Base-by-base conservation (phyloP, 2,329 filamentous ascomycete species). In the Claviceps sorghi region DNA sequence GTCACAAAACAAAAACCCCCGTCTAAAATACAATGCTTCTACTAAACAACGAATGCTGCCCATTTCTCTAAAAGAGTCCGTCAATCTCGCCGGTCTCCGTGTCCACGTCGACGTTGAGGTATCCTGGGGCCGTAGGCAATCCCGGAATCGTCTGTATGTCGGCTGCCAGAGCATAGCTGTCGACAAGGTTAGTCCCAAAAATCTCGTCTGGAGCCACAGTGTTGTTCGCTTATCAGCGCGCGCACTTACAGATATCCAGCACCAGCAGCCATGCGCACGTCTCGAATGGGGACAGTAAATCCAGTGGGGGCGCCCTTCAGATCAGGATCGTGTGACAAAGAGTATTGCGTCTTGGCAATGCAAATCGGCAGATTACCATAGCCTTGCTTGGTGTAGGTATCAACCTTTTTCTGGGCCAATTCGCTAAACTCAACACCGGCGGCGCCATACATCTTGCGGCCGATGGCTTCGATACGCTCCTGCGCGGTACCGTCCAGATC, bases 61-160 rank as follows among this genome's bases (percentile, higher is more conserved):
- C 40, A 21, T 45, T 21, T 46, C 17, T 50, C 58, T 88, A 98
- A 69, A 97, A 98, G 53, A 98, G 78, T 5, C 93, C 86, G 54
- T 88, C 82, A 58, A 91, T 88, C 71, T 91, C 86, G 52, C 86
- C 86, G n/a, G 84, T 90, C 72, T 89, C 84, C 6, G 75, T 70
- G 61, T 91, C 84, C 40, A 85, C 83, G 59, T 96, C 91, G 46
- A 96, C 90, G 62, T 96, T 96, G 56, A 97, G 74, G 65, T 97
- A 97, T 11, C 93, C 93, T 9, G 91, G 93, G 21, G 91, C 91
- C 9, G 93, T 97, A 10, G 91, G 91, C 58, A 98, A 74, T 56
- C 93, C 93, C 15, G 93, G 93, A 58, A 98, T 98, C 1, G 93
- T 98, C 75, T 97, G 93, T 59, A 98, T 97, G 64, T 98, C 93